Conservation (phyloP, 306 rosid genomes). For the Aeschynomene evenia region DNA sequence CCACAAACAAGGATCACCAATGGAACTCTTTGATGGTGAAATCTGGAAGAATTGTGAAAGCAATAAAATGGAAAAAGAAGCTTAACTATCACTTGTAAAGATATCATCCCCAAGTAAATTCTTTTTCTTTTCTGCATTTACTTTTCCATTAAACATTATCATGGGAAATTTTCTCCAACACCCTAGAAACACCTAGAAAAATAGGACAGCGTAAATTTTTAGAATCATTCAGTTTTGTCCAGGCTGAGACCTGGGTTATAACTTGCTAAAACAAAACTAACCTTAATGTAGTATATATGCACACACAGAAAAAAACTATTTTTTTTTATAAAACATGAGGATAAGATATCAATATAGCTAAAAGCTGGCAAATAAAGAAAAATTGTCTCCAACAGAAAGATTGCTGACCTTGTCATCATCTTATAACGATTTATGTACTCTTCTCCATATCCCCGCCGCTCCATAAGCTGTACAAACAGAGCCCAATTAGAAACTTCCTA, state of each 20-base stretch:
- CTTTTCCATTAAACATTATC: not conserved
- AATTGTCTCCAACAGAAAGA: conserved; percentile 1
- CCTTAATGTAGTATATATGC: not conserved
- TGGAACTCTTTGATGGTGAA: conserved; percentile 97
- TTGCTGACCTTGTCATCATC: conserved; percentile 87
- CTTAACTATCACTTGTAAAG: not conserved
- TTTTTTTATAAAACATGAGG: not conserved
- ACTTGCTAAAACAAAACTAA: not conserved
- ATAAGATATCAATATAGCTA: not conserved
- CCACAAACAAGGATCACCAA: conserved; percentile 96
- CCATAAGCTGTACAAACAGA: conserved; percentile 73
- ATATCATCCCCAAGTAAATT: not conserved
- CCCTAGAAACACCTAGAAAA: not conserved
- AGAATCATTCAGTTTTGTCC: not conserved
- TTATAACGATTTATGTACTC: conserved; percentile 85
- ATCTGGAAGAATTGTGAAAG: conserved; percentile 49
- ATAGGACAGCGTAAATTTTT: not conserved
- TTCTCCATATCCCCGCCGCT: conserved; percentile 81
- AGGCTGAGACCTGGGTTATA: not conserved
- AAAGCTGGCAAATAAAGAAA: not conserved
- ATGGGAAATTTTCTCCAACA: not conserved
- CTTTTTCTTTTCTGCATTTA: conserved; percentile 4
- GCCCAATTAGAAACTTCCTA: conserved; percentile 29
- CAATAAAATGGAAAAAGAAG: conserved; percentile 17
- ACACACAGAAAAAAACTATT: not conserved